Percentiles rank a stretch among this genome's conserved stretches.
These are phyloP conservation scores for Penicillium sp. DNA, from an alignment of 2,329 filamentous ascomycete species.

Conservation along the genomic window DNA sequence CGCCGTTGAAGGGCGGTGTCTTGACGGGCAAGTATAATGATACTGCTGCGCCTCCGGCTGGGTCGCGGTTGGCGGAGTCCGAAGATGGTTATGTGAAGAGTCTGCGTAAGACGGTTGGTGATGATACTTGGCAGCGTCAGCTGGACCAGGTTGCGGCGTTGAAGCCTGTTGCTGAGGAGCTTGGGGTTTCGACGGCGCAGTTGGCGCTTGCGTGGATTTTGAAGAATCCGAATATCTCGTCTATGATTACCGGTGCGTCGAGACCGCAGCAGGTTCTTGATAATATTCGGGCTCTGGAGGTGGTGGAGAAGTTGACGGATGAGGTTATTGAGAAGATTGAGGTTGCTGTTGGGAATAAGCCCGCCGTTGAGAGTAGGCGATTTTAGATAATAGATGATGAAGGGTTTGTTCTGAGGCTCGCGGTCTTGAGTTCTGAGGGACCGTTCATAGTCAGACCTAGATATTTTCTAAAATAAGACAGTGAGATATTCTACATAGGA, in stretches of 20 bases:
- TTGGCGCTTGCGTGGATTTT: conserved; percentile 56
- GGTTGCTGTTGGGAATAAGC: conserved; percentile 19
- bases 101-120: conserved; percentile 41
- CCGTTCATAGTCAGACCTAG: too few species aligned
- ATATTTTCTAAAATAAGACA: not conserved
- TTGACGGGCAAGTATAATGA: conserved; percentile 67
- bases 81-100: conserved; percentile 55
- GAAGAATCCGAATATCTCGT: conserved; percentile 54
- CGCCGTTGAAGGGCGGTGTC: conserved; percentile 59
- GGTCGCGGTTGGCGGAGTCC: conserved; percentile 55
- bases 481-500: not conserved
- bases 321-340: conserved; percentile 50
- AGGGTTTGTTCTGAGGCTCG: too few species aligned
- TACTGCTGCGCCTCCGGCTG: conserved; percentile 47
- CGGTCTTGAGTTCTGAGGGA: too few species aligned
- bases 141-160: conserved; percentile 34
- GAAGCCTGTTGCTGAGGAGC: conserved; percentile 61
- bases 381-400: conserved; percentile 9
- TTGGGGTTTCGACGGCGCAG: conserved; percentile 58
- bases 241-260: conserved; percentile 53
- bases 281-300: conserved; percentile 42
- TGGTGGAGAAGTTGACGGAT: conserved; percentile 43
- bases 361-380: conserved; percentile 14
- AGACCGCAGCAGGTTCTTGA: conserved; percentile 41
- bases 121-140: conserved; percentile 36